Conservation (phyloP, 257 asterid species). For the Linaria vulgaris region DNA sequence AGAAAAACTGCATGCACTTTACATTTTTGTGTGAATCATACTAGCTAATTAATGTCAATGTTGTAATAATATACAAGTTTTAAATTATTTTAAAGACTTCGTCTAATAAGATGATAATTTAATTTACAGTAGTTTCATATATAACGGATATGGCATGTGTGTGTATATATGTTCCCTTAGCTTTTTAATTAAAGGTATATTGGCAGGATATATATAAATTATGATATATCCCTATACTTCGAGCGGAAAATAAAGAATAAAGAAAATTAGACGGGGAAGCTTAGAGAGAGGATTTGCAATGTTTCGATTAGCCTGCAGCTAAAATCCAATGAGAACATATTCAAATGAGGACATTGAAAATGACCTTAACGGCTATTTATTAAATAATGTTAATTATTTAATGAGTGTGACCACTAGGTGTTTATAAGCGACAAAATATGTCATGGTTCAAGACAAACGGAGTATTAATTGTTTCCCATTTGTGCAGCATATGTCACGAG, state of each 20-base stretch:
- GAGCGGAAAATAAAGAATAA: not conserved
- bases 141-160: not conserved
- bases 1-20: too few relatives aligned
- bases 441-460: slow-evolving; percentile 17
- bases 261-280: not conserved
- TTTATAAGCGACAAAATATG: slow-evolving; percentile 36
- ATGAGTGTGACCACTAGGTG: slow-evolving; percentile 20
- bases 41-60: too few relatives aligned
- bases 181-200: not conserved
- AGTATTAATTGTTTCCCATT: not conserved
- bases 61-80: too few relatives aligned
- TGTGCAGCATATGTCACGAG: too few relatives aligned
- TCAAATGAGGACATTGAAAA: slow-evolving; percentile 23
- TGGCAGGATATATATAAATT: not conserved
- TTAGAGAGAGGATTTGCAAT: too few relatives aligned
- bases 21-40: too few relatives aligned
- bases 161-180: not conserved
- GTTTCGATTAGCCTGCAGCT: slow-evolving; percentile 20
- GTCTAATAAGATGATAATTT: too few relatives aligned
- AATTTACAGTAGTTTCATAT: too few relatives aligned
- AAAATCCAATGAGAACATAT: slow-evolving; percentile 21
- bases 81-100: too few relatives aligned
- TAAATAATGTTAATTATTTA: slow-evolving; percentile 14
- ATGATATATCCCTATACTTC: not conserved
- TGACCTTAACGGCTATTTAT: slow-evolving; percentile 33